phyloP scores from a whole-genome alignment of 148 eudicot species.

The Diospyros kaki region DNA sequence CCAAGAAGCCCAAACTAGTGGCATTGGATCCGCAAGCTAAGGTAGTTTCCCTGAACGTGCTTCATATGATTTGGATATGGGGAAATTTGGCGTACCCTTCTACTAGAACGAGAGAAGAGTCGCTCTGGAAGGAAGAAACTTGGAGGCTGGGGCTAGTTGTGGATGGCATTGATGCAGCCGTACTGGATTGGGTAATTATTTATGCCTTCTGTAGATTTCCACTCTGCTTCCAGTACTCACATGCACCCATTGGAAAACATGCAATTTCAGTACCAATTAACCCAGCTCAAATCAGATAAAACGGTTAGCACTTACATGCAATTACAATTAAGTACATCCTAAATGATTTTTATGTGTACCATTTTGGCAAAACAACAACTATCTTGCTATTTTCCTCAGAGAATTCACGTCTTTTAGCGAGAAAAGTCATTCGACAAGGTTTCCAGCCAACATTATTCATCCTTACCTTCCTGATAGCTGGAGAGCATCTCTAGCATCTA shows the following conservation, averaged over 20 bases:
- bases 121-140: slow-evolving; percentile 63
- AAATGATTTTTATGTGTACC: too few relatives aligned
- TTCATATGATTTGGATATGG: slow-evolving; percentile 90
- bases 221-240: background rate
- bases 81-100: slow-evolving; percentile 73
- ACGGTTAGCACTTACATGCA: too few relatives aligned
- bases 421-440: too few relatives aligned
- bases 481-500: too few relatives aligned
- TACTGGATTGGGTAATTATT: slow-evolving; percentile 54
- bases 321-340: too few relatives aligned
- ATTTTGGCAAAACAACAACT: too few relatives aligned
- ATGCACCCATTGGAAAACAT: background rate
- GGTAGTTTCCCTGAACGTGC: slow-evolving; percentile 62
- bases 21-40: slow-evolving; percentile 77
- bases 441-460: too few relatives aligned
- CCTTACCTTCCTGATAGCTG: too few relatives aligned
- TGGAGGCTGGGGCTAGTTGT: slow-evolving; percentile 79
- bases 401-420: too few relatives aligned
- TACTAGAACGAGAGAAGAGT: slow-evolving; percentile 49
- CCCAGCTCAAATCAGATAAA: too few relatives aligned
- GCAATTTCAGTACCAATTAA: background rate
- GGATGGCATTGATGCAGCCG: slow-evolving; percentile 44
- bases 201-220: background rate
- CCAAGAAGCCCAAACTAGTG: slow-evolving; percentile 63
- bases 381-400: too few relatives aligned